Conservation (phyloP, 768 basidiomycete species). For the Mycena maculata region DNA sequence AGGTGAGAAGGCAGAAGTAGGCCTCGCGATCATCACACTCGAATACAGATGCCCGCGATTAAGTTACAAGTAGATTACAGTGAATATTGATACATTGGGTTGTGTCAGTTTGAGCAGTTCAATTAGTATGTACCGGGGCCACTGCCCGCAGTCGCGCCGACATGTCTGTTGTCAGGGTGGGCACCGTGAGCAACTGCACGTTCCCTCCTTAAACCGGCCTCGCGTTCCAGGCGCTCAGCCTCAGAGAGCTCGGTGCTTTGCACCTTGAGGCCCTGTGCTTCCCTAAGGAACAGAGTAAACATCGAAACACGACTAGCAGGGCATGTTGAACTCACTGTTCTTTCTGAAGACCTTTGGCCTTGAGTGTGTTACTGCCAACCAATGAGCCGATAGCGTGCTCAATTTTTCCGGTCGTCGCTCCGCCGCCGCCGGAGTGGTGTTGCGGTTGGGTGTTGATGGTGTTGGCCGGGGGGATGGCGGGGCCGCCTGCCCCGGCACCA, state of each 20-base stretch:
- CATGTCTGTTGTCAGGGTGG: conserved; percentile 43
- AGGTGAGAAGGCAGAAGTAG: too few relatives aligned
- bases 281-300: conserved; percentile 25
- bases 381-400: conserved; percentile 59
- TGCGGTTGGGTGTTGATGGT: conserved; percentile 23
- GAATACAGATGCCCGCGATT: too few relatives aligned
- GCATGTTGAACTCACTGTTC: conserved; percentile 52
- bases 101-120: background rate
- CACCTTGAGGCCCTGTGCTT: conserved; percentile 57
- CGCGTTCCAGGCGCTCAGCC: conserved; percentile 65
- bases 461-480: background rate
- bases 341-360: conserved; percentile 63
- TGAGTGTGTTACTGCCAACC: conserved; percentile 59
- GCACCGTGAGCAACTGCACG: conserved; percentile 63
- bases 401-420: conserved; percentile 57
- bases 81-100: background rate
- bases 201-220: conserved; percentile 61
- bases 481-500: background rate
- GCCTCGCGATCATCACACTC: too few relatives aligned
- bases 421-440: conserved; percentile 41
- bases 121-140: conserved; percentile 7
- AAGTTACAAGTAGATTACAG: too few relatives aligned
- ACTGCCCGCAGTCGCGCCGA: conserved; percentile 31
- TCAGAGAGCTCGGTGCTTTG: conserved; percentile 63
- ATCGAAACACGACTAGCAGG: background rate